These are phyloP conservation scores for Thinopyrum elongatum DNA, from an alignment of 176 grass and related monocot species.

Conservation along the genomic window DNA sequence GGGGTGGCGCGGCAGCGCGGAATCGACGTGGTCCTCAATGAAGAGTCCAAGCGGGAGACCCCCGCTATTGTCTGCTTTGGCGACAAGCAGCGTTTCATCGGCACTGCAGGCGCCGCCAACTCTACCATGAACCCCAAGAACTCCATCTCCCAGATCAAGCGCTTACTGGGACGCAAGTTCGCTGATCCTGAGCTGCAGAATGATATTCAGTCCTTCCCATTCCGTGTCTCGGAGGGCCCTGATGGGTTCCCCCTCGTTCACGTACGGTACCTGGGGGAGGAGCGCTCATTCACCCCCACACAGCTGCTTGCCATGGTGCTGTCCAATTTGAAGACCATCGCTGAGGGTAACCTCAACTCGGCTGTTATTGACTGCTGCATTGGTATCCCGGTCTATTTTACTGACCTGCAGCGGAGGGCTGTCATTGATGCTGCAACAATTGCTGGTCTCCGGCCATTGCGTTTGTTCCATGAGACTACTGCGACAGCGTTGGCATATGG, in stretches of 20 bases:
- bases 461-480: conserved; percentile 85
- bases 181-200: conserved; percentile 73
- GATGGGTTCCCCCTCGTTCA: conserved; percentile 82
- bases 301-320: conserved; percentile 90
- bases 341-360: conserved; percentile 71
- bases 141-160: conserved; percentile 89
- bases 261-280: conserved; percentile 56
- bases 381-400: conserved; percentile 84
- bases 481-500: conserved; percentile 87
- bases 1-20: conserved; percentile 79
- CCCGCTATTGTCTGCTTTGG: conserved; percentile 91
- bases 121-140: conserved; percentile 88
- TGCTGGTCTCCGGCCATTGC: conserved; percentile 65
- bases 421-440: conserved; percentile 79
- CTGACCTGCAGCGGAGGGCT: conserved; percentile 74
- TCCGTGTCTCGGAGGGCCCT: conserved; percentile 51
- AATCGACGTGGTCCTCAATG: conserved; percentile 90
- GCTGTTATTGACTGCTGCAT: conserved; percentile 85
- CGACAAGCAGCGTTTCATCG: conserved; percentile 91
- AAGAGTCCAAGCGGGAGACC: conserved; percentile 93
- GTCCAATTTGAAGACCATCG: conserved; percentile 72
- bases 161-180: conserved; percentile 67
- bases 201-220: conserved; percentile 61
- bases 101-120: conserved; percentile 67
- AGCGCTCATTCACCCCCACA: conserved; percentile 61